Base-by-base conservation (phyloP, 768 basidiomycete species). In the Lentinula edodes region DNA sequence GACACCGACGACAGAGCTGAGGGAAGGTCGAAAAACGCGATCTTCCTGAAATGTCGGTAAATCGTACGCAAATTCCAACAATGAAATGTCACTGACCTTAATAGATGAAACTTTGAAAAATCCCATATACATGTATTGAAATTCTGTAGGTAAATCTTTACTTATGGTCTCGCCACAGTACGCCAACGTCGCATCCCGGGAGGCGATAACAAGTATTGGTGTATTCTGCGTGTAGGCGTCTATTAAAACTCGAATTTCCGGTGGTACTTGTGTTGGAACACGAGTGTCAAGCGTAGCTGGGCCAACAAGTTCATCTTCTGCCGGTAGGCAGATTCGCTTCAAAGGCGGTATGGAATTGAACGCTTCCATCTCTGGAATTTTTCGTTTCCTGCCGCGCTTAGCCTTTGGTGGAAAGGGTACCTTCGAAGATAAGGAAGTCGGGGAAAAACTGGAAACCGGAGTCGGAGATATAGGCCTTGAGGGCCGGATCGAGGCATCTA, bases 51-150 rank as follows among this genome's bases (percentile, higher is more conserved):
- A 32, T 42, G 35, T 34, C 41, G 46, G 32, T 54, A 34, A 51
- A 51, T 28, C 18, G 59, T 28, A 51, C 10, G 13, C 51, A 58
- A 32, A 35, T 45, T 18, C 18, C 3, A 39, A n/a, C 10, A 13
- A 15, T 8, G 20, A 59, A 46, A 6, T 8, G 2, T 18, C 34
- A 46, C 23, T 15, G 43, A 60, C 83, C 67, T 71, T 70, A 6
- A 82, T 65, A 12, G 71, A 68, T 15, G 76, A 69, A 58, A 85
- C 65, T 36, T 72, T 73, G 64, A 82, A 84, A 45, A 76, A 76
- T 0, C 84, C 84, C 67, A 85, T 68, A 65, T 78, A 78, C 43
- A 67, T 68, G 64, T 74, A 81, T 13, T 68, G 74, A 61, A 73
- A 76, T 59, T 81, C 80, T 5, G 65, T 46, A 10, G 76, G 69